A percentile compares a stretch with the other conserved stretches of the same genome.
These are phyloP conservation scores for Cladophialophora yegresii DNA, from an alignment of 2,329 filamentous ascomycete genomes.

Conservation along the genomic window DNA sequence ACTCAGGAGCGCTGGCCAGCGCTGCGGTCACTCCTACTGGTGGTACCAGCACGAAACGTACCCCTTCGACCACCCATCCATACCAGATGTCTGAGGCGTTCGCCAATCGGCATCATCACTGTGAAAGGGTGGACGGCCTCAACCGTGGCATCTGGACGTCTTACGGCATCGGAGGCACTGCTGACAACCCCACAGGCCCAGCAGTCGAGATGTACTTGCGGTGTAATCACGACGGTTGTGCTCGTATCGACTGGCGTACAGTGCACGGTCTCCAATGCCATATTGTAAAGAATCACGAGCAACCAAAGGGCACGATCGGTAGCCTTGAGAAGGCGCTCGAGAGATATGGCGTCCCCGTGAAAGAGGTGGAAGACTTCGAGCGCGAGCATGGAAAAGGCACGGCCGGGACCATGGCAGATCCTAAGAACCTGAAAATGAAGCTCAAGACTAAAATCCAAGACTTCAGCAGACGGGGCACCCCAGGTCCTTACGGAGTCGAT, in stretches of 20 bases:
- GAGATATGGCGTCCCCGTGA: slow-evolving; percentile 35
- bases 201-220: slow-evolving; percentile 36
- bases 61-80: slow-evolving; percentile 37
- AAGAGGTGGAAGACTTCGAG: slow-evolving; percentile 35
- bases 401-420: slow-evolving; percentile 36
- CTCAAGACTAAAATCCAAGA: slow-evolving; percentile 26
- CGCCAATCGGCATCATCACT: slow-evolving; percentile 38
- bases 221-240: slow-evolving; percentile 37
- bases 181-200: slow-evolving; percentile 33
- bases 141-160: slow-evolving; percentile 38
- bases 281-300: slow-evolving; percentile 37
- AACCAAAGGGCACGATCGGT: slow-evolving; percentile 37
- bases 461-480: slow-evolving; percentile 19
- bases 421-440: slow-evolving; percentile 37
- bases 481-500: slow-evolving; percentile 28
- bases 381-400: slow-evolving; percentile 32
- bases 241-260: slow-evolving; percentile 37
- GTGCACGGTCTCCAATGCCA: slow-evolving; percentile 38
- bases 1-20: slow-evolving; percentile 14
- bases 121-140: slow-evolving; percentile 35
- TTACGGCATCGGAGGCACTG: slow-evolving; percentile 33
- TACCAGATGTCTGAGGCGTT: slow-evolving; percentile 38
- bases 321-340: slow-evolving; percentile 37
- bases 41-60: slow-evolving; percentile 29
- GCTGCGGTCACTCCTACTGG: slow-evolving; percentile 5